Evolutionary conservation across 2,329 filamentous ascomycete species (phyloP).

Genomic region (Didymella segeticola): DNA sequence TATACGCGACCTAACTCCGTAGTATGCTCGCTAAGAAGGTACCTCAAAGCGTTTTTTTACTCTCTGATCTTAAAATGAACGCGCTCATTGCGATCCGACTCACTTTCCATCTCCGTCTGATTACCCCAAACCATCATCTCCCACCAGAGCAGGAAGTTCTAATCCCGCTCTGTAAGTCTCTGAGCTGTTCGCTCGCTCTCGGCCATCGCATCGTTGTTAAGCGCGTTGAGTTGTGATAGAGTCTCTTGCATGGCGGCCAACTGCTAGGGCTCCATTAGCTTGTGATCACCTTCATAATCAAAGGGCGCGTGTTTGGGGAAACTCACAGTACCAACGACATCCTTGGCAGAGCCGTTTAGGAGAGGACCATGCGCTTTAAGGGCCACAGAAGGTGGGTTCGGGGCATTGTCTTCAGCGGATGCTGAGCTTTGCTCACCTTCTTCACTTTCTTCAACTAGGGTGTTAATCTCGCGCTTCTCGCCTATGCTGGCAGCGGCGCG

Average conservation of each 20-base stretch:
- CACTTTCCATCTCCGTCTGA: not conserved
- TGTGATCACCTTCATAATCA: not conserved
- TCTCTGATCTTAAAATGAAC: not conserved
- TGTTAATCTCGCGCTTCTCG: slow-evolving; percentile 42
- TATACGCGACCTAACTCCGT: slow-evolving; percentile 16
- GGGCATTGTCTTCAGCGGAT: not conserved
- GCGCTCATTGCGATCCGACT: not conserved
- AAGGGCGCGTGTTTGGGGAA: not conserved
- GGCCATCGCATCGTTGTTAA: slow-evolving; percentile 45
- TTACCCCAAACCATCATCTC: slow-evolving; percentile 15
- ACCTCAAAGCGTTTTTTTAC: no score
- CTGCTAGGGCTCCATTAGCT: slow-evolving; percentile 46
- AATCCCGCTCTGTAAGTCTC: slow-evolving; percentile 39
- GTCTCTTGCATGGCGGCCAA: slow-evolving; percentile 49
- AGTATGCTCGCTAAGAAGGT: no score
- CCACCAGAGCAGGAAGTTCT: slow-evolving; percentile 25
- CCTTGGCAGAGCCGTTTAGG: slow-evolving; percentile 22
- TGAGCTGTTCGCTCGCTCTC: slow-evolving; percentile 44
- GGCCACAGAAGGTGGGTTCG: slow-evolving; percentile 5
- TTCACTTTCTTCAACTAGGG: slow-evolving; percentile 41
- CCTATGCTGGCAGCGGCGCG: slow-evolving; percentile 45
- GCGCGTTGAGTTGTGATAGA: slow-evolving; percentile 42
- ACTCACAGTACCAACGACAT: slow-evolving; percentile 48
- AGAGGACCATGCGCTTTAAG: slow-evolving; percentile 5
- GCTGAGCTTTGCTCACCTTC: slow-evolving; percentile 18